A percentile compares a stretch with the other conserved stretches of the same genome.
Conservation (phyloP, 352 stramenopile species). For the Peronospora destructor region DNA sequence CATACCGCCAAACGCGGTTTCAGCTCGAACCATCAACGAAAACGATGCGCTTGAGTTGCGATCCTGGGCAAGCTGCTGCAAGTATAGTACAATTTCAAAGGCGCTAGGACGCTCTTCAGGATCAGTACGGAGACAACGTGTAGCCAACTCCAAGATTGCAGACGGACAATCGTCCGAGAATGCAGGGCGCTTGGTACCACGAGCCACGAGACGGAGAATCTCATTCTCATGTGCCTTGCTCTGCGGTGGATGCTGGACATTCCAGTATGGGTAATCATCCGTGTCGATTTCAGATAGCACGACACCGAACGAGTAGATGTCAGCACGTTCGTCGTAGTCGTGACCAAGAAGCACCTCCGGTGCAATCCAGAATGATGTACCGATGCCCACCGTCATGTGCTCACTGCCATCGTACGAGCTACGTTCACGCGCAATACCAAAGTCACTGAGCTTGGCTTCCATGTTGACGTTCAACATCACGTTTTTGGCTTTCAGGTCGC, state of each 20-base stretch:
- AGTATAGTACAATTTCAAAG: slow-evolving; percentile 40
- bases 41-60: slow-evolving; percentile 15
- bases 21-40: slow-evolving; percentile 14
- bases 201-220: slow-evolving; percentile 53
- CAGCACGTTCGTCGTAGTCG: slow-evolving; percentile 41
- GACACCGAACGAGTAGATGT: slow-evolving; percentile 49
- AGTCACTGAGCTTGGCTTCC: slow-evolving; percentile 70
- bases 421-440: slow-evolving; percentile 51
- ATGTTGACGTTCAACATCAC: slow-evolving; percentile 39
- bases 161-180: slow-evolving; percentile 50
- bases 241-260: slow-evolving; percentile 33
- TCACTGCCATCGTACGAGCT: slow-evolving; percentile 42
- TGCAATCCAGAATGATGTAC: slow-evolving; percentile 64
- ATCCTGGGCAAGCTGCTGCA: slow-evolving; percentile 38
- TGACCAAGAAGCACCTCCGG: slow-evolving; percentile 48
- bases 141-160: slow-evolving; percentile 42
- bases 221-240: slow-evolving; percentile 46
- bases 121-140: slow-evolving; percentile 44
- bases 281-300: slow-evolving; percentile 55
- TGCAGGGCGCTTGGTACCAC: slow-evolving; percentile 34
- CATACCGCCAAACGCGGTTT: slow-evolving; percentile 20
- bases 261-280: slow-evolving; percentile 63
- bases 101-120: slow-evolving; percentile 48
- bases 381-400: slow-evolving; percentile 59
- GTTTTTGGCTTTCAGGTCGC: slow-evolving; percentile 46